These are phyloP conservation scores for Avena insularis DNA, from an alignment of 176 grass and related monocot species.

Conservation along the genomic window DNA sequence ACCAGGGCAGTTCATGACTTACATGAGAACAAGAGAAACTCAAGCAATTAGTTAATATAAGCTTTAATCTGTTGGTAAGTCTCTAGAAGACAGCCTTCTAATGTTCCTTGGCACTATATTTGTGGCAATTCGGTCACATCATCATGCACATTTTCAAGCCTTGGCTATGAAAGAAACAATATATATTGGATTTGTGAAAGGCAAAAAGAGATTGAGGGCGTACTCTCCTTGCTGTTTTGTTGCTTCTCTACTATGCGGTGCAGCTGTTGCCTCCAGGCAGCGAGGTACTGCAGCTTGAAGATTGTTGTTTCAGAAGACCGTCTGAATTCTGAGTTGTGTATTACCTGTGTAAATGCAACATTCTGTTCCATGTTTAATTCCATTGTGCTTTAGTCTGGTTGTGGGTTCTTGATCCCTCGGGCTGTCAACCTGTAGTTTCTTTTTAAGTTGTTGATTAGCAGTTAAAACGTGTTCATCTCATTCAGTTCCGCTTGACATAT, in stretches of 20 bases:
- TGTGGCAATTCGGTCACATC: conserved; percentile 11
- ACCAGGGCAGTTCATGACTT: conserved; percentile 94
- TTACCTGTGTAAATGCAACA: conserved; percentile 17
- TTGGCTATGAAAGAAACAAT: not conserved
- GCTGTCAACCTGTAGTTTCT: too few relatives aligned
- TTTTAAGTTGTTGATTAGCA: too few relatives aligned
- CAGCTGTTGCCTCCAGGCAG: conserved; percentile 1
- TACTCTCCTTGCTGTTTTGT: conserved; percentile 27
- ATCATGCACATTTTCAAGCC: conserved; percentile 38
- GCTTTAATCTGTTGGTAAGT: conserved; percentile 14
- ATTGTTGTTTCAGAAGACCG: conserved; percentile 14
- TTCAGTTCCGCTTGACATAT: too few relatives aligned
- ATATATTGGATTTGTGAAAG: conserved; percentile 25
- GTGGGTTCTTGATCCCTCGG: too few relatives aligned
- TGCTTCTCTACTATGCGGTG: not conserved
- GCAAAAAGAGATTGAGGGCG: conserved; percentile 11
- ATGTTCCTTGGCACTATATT: conserved; percentile 39
- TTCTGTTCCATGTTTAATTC: conserved; percentile 8
- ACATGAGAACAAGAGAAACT: conserved; percentile 92
- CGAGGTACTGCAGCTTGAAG: not conserved
- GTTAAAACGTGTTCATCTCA: too few relatives aligned
- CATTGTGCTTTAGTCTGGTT: too few relatives aligned
- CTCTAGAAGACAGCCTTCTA: conserved; percentile 13
- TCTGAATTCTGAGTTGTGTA: conserved; percentile 9
- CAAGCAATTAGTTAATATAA: conserved; percentile 58